Evolutionary conservation across 2,329 filamentous ascomycete genomes (phyloP).

Genomic region (Fusarium sp.): DNA sequence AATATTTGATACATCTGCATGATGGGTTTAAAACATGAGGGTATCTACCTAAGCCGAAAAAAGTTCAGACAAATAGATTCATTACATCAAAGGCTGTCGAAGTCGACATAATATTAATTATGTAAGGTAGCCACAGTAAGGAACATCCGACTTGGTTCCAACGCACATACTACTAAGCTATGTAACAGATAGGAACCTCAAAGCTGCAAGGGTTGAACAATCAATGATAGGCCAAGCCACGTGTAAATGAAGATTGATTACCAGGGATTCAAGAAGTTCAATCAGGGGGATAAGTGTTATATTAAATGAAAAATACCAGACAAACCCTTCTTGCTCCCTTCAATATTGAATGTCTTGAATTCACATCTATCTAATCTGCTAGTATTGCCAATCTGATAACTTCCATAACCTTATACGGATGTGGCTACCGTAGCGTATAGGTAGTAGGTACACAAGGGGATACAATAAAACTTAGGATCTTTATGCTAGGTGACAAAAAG

Average conservation of each 20-base stretch:
- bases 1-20: neutral
- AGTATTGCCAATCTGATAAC: neutral
- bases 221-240: constrained; percentile 2
- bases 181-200: neutral
- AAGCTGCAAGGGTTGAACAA: neutral
- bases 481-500: too few species aligned
- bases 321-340: neutral
- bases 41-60: neutral
- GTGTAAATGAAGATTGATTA: neutral
- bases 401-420: too few species aligned
- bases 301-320: neutral
- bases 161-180: neutral
- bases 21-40: neutral
- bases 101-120: neutral
- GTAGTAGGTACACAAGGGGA: too few species aligned
- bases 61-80: neutral
- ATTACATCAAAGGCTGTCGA: neutral
- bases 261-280: neutral
- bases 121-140: neutral
- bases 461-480: too few species aligned
- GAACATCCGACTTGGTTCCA: neutral
- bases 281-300: neutral
- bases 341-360: constrained; percentile 8
- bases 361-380: neutral
- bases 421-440: too few species aligned